These are phyloP conservation scores for Ceratocystis diversiconidia DNA, from an alignment of 2,329 filamentous ascomycete genomes.

Conservation along the genomic window DNA sequence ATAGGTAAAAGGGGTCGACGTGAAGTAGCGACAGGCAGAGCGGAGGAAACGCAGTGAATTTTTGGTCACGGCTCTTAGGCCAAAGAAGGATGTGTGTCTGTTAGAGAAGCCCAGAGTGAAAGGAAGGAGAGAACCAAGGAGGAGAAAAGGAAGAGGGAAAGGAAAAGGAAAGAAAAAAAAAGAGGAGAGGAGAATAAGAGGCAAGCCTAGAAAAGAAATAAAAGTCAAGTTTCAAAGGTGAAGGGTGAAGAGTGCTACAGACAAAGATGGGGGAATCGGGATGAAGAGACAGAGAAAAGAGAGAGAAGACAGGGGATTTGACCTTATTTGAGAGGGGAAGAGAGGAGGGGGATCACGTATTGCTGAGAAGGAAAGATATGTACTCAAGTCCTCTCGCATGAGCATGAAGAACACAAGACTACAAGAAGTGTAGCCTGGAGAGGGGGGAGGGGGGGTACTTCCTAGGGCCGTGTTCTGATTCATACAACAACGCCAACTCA, in stretches of 20 bases:
- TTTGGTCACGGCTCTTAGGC: not conserved
- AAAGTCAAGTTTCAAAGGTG: constrained; percentile 3
- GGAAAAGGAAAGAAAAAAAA: not conserved
- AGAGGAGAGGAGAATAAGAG: not conserved
- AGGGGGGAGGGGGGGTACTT: not conserved
- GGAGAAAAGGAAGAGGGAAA: constrained; percentile 1
- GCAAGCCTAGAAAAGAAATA: not conserved
- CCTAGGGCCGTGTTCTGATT: not conserved
- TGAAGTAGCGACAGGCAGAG: not conserved
- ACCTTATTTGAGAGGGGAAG: constrained; percentile 1
- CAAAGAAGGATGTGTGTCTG: not conserved
- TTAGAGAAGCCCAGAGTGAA: not conserved
- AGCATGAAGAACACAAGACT: not conserved
- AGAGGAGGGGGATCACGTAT: not conserved
- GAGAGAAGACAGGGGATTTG: constrained; percentile 10
- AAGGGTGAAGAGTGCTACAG: not conserved
- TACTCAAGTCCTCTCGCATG: not conserved
- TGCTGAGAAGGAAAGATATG: not conserved
- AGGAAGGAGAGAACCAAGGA: not conserved
- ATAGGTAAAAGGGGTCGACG: not conserved
- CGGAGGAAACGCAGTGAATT: not conserved
- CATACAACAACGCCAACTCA: not conserved
- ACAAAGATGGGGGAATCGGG: constrained; percentile 1
- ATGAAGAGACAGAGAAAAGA: constrained; percentile 12
- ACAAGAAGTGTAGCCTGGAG: not conserved